Percentiles rank a stretch among this genome's conserved stretches.
phyloP scores from a whole-genome alignment of 306 rosid genomes.

The Castanea mollissima region DNA sequence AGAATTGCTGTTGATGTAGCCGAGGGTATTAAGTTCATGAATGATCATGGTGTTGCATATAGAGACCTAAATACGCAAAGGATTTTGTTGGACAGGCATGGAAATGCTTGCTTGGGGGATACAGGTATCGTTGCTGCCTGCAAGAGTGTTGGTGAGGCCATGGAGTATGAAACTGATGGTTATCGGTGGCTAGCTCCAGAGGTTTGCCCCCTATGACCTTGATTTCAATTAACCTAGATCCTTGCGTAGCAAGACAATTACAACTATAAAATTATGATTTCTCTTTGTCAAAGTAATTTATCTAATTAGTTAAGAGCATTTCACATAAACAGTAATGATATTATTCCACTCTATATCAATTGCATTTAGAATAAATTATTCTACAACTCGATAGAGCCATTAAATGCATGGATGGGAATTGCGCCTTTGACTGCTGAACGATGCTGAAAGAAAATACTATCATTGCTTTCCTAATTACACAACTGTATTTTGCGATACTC shows the following conservation, averaged over 20 bases:
- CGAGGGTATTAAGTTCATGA: constrained; percentile 89
- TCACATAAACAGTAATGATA: not conserved
- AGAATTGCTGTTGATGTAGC: constrained; percentile 82
- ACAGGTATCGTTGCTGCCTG: constrained; percentile 88
- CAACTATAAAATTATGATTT: not conserved
- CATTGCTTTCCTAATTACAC: not conserved
- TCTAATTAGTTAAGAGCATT: not conserved
- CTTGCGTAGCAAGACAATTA: not conserved
- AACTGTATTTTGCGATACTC: not conserved
- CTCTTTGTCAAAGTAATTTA: not conserved
- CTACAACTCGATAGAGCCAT: not conserved
- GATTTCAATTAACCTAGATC: constrained; percentile 17
- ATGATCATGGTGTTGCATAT: constrained; percentile 78
- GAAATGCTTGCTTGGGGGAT: constrained; percentile 91
- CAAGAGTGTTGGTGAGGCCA: constrained; percentile 75
- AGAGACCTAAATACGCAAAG: constrained; percentile 82
- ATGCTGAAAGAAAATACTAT: not conserved
- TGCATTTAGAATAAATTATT: constrained; percentile 19
- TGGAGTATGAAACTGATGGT: constrained; percentile 95
- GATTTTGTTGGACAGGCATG: constrained; percentile 77
- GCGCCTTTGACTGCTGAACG: not conserved
- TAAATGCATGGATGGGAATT: not conserved
- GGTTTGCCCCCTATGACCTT: constrained; percentile 53
- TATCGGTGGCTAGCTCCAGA: constrained; percentile 97
- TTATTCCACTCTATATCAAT: not conserved